Percentiles rank a stretch among this genome's conserved stretches.
phyloP scores from a whole-genome alignment of 2,329 filamentous ascomycete species.

The Stagonosporopsis cucurbitacearum region DNA sequence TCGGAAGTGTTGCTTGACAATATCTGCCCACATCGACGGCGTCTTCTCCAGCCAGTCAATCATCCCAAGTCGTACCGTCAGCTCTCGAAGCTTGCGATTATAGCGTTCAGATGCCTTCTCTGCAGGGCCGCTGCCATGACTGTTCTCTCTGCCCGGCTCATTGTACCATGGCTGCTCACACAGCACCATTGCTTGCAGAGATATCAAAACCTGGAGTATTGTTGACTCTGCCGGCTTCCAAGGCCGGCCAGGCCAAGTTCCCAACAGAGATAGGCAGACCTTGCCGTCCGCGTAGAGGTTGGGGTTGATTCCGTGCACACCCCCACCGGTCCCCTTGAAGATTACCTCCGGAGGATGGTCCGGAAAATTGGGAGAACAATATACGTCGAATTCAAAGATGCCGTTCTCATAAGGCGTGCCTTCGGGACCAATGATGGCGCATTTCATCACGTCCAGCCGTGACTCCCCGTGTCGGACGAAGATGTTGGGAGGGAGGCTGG shows the following conservation, averaged over 20 bases:
- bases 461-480: slow-evolving; percentile 56
- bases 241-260: slow-evolving; percentile 53
- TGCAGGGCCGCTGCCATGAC: not conserved
- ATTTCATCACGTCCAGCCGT: slow-evolving; percentile 59
- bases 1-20: slow-evolving; percentile 36
- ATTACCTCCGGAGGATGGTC: slow-evolving; percentile 50
- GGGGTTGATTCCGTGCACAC: slow-evolving; percentile 55
- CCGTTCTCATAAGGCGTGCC: slow-evolving; percentile 62
- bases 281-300: slow-evolving; percentile 60
- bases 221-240: slow-evolving; percentile 59
- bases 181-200: slow-evolving; percentile 65
- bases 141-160: slow-evolving; percentile 54
- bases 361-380: slow-evolving; percentile 54
- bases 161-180: slow-evolving; percentile 62
- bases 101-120: slow-evolving; percentile 30
- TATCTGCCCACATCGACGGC: slow-evolving; percentile 31
- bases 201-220: slow-evolving; percentile 61
- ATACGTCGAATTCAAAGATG: slow-evolving; percentile 63
- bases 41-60: slow-evolving; percentile 40
- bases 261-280: slow-evolving; percentile 34
- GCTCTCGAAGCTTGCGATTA: slow-evolving; percentile 32
- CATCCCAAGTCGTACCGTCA: slow-evolving; percentile 44
- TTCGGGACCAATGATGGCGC: slow-evolving; percentile 57
- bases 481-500: slow-evolving; percentile 59
- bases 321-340: slow-evolving; percentile 57